phyloP scores from a whole-genome alignment of 2,329 filamentous ascomycete genomes.

The Coleophoma cylindrospora region DNA sequence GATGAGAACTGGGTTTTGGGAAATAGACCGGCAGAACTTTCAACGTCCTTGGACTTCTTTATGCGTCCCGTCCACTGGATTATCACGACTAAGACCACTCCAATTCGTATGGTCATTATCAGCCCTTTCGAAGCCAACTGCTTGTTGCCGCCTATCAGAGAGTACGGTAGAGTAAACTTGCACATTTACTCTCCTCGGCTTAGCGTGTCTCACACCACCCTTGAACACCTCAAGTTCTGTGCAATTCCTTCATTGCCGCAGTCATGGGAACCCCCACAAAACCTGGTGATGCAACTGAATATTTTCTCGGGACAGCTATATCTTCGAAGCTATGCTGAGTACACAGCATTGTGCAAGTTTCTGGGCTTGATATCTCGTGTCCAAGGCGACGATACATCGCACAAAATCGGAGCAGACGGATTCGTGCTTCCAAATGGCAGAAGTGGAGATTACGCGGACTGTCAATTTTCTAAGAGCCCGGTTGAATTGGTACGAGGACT shows the following conservation, averaged over 20 bases:
- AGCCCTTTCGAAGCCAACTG: slow-evolving; percentile 55
- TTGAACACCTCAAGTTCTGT: slow-evolving; percentile 42
- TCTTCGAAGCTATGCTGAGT: slow-evolving; percentile 46
- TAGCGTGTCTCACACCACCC: slow-evolving; percentile 27
- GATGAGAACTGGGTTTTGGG: neutral
- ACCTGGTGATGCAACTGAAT: slow-evolving; percentile 42
- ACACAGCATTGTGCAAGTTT: slow-evolving; percentile 42
- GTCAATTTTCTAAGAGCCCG: neutral
- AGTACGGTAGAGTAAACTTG: slow-evolving; percentile 31
- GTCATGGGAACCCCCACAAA: slow-evolving; percentile 12
- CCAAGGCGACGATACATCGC: too few relatives aligned
- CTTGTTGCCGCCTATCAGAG: slow-evolving; percentile 35
- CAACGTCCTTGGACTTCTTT: slow-evolving; percentile 34
- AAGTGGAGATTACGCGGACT: neutral
- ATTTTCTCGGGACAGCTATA: slow-evolving; percentile 66
- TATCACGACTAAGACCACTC: slow-evolving; percentile 27
- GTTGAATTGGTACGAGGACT: neutral
- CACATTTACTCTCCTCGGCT: slow-evolving; percentile 45
- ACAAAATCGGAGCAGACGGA: too few relatives aligned
- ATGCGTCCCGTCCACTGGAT: slow-evolving; percentile 50
- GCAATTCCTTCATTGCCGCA: slow-evolving; percentile 23
- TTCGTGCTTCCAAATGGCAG: too few relatives aligned
- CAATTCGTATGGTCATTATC: slow-evolving; percentile 34
- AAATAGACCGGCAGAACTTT: too few relatives aligned
- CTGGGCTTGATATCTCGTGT: slow-evolving; percentile 30